These are phyloP conservation scores for Ensete ventricosum DNA, from an alignment of 176 grass and related monocot genomes.

Conservation along the genomic window DNA sequence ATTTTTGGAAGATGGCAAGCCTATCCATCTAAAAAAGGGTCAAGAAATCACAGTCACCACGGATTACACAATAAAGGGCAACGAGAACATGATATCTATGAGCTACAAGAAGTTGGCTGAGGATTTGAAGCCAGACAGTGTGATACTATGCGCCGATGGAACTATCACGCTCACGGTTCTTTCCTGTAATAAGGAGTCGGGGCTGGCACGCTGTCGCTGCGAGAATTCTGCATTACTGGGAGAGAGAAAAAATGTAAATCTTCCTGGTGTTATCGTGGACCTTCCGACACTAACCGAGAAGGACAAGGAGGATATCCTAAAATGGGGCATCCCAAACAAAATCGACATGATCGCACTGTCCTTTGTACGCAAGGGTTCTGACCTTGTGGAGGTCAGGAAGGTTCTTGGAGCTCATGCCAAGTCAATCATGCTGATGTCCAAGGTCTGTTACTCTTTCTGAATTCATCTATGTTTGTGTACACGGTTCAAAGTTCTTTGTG, in stretches of 20 bases:
- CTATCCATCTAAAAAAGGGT: slow-evolving; percentile 6
- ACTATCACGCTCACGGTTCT: slow-evolving; percentile 3
- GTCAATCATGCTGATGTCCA: slow-evolving; percentile 14
- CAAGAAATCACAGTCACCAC: slow-evolving; percentile 6
- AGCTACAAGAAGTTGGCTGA: slow-evolving; percentile 18
- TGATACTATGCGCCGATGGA: slow-evolving; percentile 9
- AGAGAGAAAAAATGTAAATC: slow-evolving; percentile 19
- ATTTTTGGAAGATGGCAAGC: slow-evolving; percentile 16
- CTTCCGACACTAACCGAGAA: slow-evolving; percentile 19
- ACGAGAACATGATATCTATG: slow-evolving; percentile 17
- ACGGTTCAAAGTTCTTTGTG: not conserved
- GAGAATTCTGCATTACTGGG: slow-evolving; percentile 15
- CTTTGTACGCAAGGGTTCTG: slow-evolving; percentile 15
- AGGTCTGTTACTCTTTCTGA: not conserved
- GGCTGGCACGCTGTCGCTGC: slow-evolving; percentile 1
- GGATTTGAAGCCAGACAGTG: slow-evolving; percentile 9
- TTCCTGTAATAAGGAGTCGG: not conserved
- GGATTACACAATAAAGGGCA: slow-evolving; percentile 16
- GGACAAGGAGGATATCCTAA: slow-evolving; percentile 13
- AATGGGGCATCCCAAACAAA: slow-evolving; percentile 15
- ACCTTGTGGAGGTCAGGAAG: slow-evolving; percentile 9
- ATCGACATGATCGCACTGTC: slow-evolving; percentile 15
- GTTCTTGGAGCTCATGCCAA: slow-evolving; percentile 12
- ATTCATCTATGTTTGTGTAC: not conserved
- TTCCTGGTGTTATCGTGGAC: slow-evolving; percentile 11